Evolutionary conservation across 2,329 filamentous ascomycete genomes (phyloP).

Genomic region (Nemania sp.): DNA sequence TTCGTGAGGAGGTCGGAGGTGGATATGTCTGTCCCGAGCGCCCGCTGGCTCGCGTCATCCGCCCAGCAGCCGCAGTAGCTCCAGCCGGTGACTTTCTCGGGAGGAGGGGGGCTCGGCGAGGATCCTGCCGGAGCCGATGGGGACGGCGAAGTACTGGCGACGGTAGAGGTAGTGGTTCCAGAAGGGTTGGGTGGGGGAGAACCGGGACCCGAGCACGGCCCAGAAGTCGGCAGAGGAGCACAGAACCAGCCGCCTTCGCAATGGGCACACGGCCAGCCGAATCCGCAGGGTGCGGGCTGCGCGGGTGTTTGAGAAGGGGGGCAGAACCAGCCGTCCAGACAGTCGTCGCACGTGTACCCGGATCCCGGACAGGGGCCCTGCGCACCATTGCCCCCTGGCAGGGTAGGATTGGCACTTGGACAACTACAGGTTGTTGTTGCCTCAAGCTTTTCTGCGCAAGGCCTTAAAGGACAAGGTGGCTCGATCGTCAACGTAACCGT

Average conservation of each 20-base stretch:
- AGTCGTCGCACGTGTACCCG: conserved; percentile 45
- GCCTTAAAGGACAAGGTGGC: conserved; percentile 26
- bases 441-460: conserved; percentile 21
- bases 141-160: not conserved
- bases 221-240: conserved; percentile 35
- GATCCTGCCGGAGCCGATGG: conserved; percentile 3
- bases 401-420: conserved; percentile 21
- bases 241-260: conserved; percentile 46
- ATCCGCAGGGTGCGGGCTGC: conserved; percentile 42
- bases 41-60: conserved; percentile 33
- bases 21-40: conserved; percentile 28
- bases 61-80: conserved; percentile 41
- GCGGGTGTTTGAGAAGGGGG: conserved; percentile 43
- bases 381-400: conserved; percentile 22
- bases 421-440: conserved; percentile 32
- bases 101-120: conserved; percentile 29
- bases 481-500: conserved; percentile 25
- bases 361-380: conserved; percentile 43
- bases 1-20: conserved; percentile 35
- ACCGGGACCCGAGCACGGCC: conserved; percentile 23
- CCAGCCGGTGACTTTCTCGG: conserved; percentile 35
- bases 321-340: conserved; percentile 45
- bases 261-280: conserved; percentile 45
- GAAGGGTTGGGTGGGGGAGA: conserved; percentile 14
- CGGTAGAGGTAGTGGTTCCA: not conserved